Percentiles rank a stretch among this genome's conserved stretches.
Evolutionary conservation across 2,329 filamentous ascomycete species (phyloP).

Genomic region (Penicillium sp.): DNA sequence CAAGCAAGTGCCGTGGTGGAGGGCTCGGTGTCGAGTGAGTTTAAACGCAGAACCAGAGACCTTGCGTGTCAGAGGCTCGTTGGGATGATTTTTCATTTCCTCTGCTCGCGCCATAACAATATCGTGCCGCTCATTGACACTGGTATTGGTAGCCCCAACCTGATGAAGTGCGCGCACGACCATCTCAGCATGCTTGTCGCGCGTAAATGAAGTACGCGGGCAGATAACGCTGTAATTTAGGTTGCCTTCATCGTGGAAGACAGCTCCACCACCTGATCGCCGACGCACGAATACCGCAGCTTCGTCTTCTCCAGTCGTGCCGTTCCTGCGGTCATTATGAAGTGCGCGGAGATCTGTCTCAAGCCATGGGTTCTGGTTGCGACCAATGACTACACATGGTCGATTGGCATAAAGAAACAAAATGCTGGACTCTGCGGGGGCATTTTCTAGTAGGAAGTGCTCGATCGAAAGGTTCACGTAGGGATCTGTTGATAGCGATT

Average conservation of each 20-base stretch:
- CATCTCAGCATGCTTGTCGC: slow-evolving; percentile 88
- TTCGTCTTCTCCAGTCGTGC: slow-evolving; percentile 15
- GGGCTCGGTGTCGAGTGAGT: slow-evolving; percentile 71
- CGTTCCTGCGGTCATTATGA: slow-evolving; percentile 36
- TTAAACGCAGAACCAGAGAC: slow-evolving; percentile 95
- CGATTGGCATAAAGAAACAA: slow-evolving; percentile 86
- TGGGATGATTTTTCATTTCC: slow-evolving; percentile 15
- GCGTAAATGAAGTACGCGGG: slow-evolving; percentile 71
- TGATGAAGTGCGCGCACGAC: slow-evolving; percentile 74
- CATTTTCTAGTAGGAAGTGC: slow-evolving; percentile 78
- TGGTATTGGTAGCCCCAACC: slow-evolving; percentile 50
- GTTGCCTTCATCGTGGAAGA: slow-evolving; percentile 92
- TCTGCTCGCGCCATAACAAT: slow-evolving; percentile 68
- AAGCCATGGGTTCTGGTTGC: slow-evolving; percentile 97
- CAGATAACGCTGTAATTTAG: slow-evolving; percentile 93
- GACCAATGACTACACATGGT: slow-evolving; percentile 84
- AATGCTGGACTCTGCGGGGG: slow-evolving; percentile 68
- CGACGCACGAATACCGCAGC: slow-evolving; percentile 70
- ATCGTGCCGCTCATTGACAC: slow-evolving; percentile 88
- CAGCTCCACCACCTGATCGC: slow-evolving; percentile 83
- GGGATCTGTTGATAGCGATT: slow-evolving; percentile 68
- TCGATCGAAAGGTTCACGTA: slow-evolving; percentile 93
- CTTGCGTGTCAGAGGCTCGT: slow-evolving; percentile 59
- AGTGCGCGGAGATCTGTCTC: slow-evolving; percentile 75
- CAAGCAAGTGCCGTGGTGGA: slow-evolving; percentile 93